Percentiles rank a stretch among this genome's conserved stretches.
phyloP scores from a whole-genome alignment of 768 basidiomycete genomes.

The Phylloporus sp. region DNA sequence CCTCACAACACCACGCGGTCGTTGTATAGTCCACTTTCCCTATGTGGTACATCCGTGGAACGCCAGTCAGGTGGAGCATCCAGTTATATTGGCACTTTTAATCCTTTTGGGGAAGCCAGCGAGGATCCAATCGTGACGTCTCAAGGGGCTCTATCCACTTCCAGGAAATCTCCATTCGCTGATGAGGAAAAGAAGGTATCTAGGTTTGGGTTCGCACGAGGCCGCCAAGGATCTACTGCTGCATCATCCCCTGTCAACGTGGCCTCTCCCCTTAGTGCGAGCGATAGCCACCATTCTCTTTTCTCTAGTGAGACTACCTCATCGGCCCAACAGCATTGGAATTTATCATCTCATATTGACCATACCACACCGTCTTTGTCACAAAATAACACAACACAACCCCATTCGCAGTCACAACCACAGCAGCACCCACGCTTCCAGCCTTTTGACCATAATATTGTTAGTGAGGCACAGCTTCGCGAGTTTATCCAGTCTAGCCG shows the following conservation, averaged over 20 bases:
- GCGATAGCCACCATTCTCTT: slow-evolving; percentile 47
- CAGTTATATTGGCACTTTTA: slow-evolving; percentile 71
- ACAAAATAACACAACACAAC: slow-evolving; percentile 39
- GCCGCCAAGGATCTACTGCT: slow-evolving; percentile 55
- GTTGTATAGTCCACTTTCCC: slow-evolving; percentile 51
- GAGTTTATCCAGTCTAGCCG: slow-evolving; percentile 73
- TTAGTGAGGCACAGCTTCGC: slow-evolving; percentile 75
- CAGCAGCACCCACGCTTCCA: slow-evolving; percentile 45
- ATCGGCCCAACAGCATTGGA: slow-evolving; percentile 44
- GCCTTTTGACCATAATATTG: slow-evolving; percentile 46
- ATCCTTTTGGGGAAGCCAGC: slow-evolving; percentile 66
- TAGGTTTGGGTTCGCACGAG: slow-evolving; percentile 77
- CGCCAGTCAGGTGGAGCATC: slow-evolving; percentile 44
- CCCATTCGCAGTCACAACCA: slow-evolving; percentile 35
- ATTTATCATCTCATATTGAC: slow-evolving; percentile 37
- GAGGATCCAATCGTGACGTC: slow-evolving; percentile 43
- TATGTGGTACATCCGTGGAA: slow-evolving; percentile 41
- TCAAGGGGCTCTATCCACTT: slow-evolving; percentile 29
- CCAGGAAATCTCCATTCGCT: slow-evolving; percentile 42
- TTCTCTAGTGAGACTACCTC: slow-evolving; percentile 40
- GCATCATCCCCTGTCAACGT: slow-evolving; percentile 58
- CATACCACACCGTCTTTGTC: slow-evolving; percentile 46
- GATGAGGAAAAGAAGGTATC: slow-evolving; percentile 67
- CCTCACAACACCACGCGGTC: slow-evolving; percentile 46
- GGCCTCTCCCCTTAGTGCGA: slow-evolving; percentile 51